Evolutionary conservation across 1,139 yeast species (phyloP).

Genomic region (Protomyces inundatus): DNA sequence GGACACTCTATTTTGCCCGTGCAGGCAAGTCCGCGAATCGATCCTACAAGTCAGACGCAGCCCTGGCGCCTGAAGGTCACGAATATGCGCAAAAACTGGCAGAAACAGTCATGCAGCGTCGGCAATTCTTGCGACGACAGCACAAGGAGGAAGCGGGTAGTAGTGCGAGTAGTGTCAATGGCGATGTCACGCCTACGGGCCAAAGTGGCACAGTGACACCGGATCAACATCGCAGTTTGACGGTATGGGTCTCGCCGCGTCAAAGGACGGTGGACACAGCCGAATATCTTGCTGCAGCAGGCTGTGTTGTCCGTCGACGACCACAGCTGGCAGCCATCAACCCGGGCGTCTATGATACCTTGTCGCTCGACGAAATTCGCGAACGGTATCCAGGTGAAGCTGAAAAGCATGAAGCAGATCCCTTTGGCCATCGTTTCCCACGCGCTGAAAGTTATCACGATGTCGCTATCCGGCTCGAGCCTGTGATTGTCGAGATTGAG

Average conservation of each 20-base stretch:
- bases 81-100: slow-evolving; percentile 43
- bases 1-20: slow-evolving; percentile 32
- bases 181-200: not conserved
- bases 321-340: slow-evolving; percentile 81
- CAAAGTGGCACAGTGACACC: not conserved
- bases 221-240: slow-evolving; percentile 25
- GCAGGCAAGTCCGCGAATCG: slow-evolving; percentile 40
- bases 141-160: slow-evolving; percentile 1
- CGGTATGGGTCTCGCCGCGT: slow-evolving; percentile 89
- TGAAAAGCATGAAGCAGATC: slow-evolving; percentile 61
- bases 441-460: slow-evolving; percentile 95
- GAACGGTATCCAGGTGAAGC: slow-evolving; percentile 64
- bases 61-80: slow-evolving; percentile 36
- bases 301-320: slow-evolving; percentile 64
- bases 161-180: not conserved
- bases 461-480: slow-evolving; percentile 88
- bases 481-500: slow-evolving; percentile 53
- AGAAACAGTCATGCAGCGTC: slow-evolving; percentile 43
- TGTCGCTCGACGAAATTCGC: slow-evolving; percentile 57
- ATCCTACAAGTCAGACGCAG: slow-evolving; percentile 20
- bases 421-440: slow-evolving; percentile 87
- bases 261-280: slow-evolving; percentile 79
- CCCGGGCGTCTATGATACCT: slow-evolving; percentile 80
- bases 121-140: slow-evolving; percentile 32
- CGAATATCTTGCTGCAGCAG: slow-evolving; percentile 50